Conservation (phyloP, 306 rosid species). For the Glycine latifolia region DNA sequence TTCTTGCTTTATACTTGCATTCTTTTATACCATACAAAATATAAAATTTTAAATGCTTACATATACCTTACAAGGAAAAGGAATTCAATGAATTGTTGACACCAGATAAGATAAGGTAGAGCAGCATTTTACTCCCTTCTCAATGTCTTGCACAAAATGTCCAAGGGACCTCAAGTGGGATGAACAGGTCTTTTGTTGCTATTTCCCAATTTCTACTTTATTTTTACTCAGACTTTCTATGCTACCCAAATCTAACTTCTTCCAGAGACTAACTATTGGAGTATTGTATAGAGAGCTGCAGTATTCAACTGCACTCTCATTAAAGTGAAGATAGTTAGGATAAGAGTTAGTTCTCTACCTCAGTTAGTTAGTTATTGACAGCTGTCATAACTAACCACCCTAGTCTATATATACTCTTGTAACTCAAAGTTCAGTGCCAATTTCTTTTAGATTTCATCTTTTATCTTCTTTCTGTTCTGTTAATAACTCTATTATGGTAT, state of each 20-base stretch:
- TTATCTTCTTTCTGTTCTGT: no score
- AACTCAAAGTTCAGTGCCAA: no score
- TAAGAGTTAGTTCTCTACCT: no score
- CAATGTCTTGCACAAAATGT: background rate
- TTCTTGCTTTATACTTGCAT: background rate
- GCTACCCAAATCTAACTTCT: background rate
- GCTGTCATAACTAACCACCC: no score
- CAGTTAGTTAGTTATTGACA: no score
- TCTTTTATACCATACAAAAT: constrained; percentile 4
- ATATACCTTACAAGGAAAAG: background rate
- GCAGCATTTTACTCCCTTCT: background rate
- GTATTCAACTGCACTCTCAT: no score
- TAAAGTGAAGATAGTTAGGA: no score
- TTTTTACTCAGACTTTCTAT: background rate
- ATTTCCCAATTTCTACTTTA: background rate
- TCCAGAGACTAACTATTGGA: background rate
- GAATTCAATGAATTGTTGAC: background rate
- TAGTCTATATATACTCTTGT: no score
- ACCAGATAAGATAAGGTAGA: background rate
- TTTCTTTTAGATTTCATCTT: no score
- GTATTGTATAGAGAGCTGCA: no score
- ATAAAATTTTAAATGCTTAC: background rate
- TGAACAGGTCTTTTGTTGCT: background rate
- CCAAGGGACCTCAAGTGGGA: background rate
- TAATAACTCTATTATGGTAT: no score